Base-by-base conservation (phyloP, 2,329 filamentous ascomycete species). In the Ophiocordyceps camponoti-leonardi region DNA sequence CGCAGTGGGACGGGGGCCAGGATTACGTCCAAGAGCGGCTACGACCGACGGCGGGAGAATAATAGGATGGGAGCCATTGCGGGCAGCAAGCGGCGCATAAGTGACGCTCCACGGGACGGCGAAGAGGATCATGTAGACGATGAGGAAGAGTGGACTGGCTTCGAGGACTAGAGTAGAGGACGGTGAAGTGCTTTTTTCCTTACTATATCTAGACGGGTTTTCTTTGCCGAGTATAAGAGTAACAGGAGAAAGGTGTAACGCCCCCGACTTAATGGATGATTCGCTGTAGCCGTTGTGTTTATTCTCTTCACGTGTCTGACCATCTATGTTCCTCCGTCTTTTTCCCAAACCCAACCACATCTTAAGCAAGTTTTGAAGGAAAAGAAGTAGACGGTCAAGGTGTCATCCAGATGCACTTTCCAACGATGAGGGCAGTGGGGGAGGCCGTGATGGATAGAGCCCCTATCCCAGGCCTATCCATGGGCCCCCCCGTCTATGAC, bases 21-120 rank as follows among this genome's bases (percentile, higher is more conserved):
- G 58, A 96, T 96, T 54, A 90, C 86, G 51, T 86, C 81, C 1
- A 84, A 83, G 73, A 85, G 82, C 58, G 81, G 82, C 3, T 90
- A 77, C 65, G 80, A 86, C 60, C 69, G 82, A 53, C 69, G 72
- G 53, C 68, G 72, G 59, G 81, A 85, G 63, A 73, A 85, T 54
- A 86, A 82, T 51, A 68, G 65, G 50, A 73, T 62, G 46, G 79
- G 73, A 0, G 81, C 78, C 6, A 79, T 80, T 46, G 68, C 73
- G 49, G 72, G 69, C 26, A 82, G 74, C 59, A 78, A 73, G 63
- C 68, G 67, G 58, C 66, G 72, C 57, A 62, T 39, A 49, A 50
- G 12, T 49, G 50, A n/a, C 58, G 50, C 28, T 18, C 42, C 11
- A 10, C 13, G 31, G 13, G 31, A 33, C 13, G 35, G 11, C 8